Percentiles rank a stretch among this genome's conserved stretches.
Conservation (phyloP, 352 stramenopile genomes). For the Blastocystis sp. region DNA sequence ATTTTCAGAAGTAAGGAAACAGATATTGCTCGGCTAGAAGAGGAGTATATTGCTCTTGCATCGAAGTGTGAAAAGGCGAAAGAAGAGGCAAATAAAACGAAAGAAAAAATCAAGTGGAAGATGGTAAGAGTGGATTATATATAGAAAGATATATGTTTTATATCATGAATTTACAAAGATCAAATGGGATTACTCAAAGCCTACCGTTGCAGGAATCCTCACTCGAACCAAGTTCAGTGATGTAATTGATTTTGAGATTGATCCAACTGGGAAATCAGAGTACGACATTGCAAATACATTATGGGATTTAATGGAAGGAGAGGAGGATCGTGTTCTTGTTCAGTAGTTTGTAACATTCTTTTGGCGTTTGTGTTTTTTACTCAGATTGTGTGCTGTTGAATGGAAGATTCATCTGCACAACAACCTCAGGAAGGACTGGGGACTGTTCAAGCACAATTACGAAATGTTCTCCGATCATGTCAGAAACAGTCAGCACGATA, state of each 20-base stretch:
- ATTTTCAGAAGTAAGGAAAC: background rate
- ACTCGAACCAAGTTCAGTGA: constrained; percentile 9
- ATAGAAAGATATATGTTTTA: constrained; percentile 33
- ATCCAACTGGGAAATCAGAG: constrained; percentile 8
- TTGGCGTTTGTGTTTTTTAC: background rate
- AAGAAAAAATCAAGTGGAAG: constrained; percentile 16
- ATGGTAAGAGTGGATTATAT: background rate
- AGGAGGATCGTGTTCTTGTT: constrained; percentile 12
- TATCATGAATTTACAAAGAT: constrained; percentile 41
- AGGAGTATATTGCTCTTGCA: background rate
- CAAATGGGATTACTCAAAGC: constrained; percentile 26
- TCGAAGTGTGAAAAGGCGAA: background rate
- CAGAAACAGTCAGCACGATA: background rate
- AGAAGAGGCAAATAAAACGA: constrained; percentile 11
- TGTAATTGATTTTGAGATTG: constrained; percentile 54
- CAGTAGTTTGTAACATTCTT: background rate
- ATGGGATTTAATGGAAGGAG: constrained; percentile 47
- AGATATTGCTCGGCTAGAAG: background rate
- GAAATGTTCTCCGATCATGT: background rate
- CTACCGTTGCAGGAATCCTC: background rate
- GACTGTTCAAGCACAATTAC: background rate
- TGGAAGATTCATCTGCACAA: too few relatives aligned
- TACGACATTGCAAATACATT: constrained; percentile 35
- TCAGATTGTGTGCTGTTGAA: too few relatives aligned
- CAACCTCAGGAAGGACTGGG: too few relatives aligned